These are phyloP conservation scores for Pseudogymnoascus sp. DNA, from an alignment of 2,329 filamentous ascomycete species.

Conservation along the genomic window DNA sequence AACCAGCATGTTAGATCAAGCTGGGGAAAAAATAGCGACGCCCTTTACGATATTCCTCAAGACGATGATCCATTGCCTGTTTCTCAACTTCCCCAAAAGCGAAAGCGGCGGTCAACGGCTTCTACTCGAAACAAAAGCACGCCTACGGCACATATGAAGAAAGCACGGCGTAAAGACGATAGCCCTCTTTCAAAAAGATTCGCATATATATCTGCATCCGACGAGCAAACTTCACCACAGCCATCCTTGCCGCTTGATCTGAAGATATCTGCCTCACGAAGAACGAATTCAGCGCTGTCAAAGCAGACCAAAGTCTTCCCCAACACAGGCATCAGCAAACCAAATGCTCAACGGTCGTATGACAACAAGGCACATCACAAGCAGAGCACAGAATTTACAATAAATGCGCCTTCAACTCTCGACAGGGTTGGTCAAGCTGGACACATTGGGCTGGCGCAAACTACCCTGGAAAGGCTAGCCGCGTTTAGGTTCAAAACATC, in stretches of 20 bases:
- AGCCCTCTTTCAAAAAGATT: background rate
- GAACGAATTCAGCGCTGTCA: conserved; percentile 1
- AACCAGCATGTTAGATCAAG: conserved; percentile 15
- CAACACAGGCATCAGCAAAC: conserved; percentile 21
- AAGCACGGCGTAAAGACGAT: background rate
- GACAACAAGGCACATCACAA: background rate
- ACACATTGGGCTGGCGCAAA: conserved; percentile 16
- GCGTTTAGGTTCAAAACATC: conserved; percentile 13
- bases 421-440: conserved; percentile 20
- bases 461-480: conserved; percentile 24
- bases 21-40: conserved; percentile 11
- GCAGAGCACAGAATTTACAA: background rate
- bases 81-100: background rate
- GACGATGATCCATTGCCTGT: conserved; percentile 1
- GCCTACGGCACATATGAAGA: background rate
- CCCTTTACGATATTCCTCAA: conserved; percentile 15
- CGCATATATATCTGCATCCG: background rate
- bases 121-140: background rate
- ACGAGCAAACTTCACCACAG: background rate
- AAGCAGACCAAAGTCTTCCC: conserved; percentile 19
- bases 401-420: conserved; percentile 13
- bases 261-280: conserved; percentile 12
- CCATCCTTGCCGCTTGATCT: conserved; percentile 12
- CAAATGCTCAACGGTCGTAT: conserved; percentile 3
- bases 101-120: conserved; percentile 12